Evolutionary conservation across 2,329 filamentous ascomycete genomes (phyloP).

Genomic region (Fusarium verrucosum): DNA sequence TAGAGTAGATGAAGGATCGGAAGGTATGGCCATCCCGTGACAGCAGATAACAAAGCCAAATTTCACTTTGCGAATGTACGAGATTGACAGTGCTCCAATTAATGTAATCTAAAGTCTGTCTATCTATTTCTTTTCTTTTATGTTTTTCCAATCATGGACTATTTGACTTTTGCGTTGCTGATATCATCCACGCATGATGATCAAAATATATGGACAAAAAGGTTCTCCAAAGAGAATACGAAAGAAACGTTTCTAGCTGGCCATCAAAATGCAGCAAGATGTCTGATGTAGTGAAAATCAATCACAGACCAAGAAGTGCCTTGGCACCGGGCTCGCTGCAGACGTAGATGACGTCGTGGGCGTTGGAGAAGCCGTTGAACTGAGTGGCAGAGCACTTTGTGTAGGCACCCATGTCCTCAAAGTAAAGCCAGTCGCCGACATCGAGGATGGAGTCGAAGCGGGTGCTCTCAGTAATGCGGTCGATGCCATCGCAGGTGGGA

Average conservation of each 20-base stretch:
- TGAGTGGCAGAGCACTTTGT: constrained; percentile 97
- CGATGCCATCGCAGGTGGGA: constrained; percentile 96
- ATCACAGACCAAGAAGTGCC: constrained; percentile 66
- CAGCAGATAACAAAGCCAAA: too few relatives aligned
- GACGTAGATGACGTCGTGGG: constrained; percentile 92
- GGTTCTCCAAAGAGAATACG: constrained; percentile 26
- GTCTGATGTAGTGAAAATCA: constrained; percentile 7
- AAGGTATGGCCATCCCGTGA: too few relatives aligned
- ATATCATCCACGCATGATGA: not conserved
- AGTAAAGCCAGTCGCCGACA: constrained; percentile 98
- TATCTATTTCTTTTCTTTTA: constrained; percentile 18
- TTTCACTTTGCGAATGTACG: not conserved
- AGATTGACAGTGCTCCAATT: not conserved
- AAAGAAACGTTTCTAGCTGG: constrained; percentile 26
- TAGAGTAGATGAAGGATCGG: too few relatives aligned
- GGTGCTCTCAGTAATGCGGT: constrained; percentile 87
- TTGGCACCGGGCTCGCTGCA: constrained; percentile 90
- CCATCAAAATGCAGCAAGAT: not conserved
- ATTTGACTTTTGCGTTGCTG: not conserved
- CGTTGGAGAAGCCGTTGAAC: constrained; percentile 96
- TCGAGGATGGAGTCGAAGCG: constrained; percentile 80
- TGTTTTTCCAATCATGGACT: not conserved
- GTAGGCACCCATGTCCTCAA: constrained; percentile 98
- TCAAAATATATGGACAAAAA: constrained; percentile 26
- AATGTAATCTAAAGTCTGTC: not conserved